Conservation (phyloP, 1,284 basidiomycete species). For the Melampsora americana region DNA sequence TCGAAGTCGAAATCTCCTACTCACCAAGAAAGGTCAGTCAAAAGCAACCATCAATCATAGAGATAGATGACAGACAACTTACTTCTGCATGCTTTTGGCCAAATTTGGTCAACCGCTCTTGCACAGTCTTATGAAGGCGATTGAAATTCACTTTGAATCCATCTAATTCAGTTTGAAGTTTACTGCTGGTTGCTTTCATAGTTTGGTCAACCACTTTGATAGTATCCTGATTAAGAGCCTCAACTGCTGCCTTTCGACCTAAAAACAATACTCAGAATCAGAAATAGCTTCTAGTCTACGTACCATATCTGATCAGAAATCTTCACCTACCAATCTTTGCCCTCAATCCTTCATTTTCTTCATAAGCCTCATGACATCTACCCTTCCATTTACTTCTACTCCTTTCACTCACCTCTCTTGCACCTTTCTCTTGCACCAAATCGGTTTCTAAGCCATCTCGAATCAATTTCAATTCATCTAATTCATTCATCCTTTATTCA, state of each 20-base stretch:
- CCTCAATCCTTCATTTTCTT: constrained; percentile 43
- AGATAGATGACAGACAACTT: background rate
- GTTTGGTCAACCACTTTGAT: constrained; percentile 34
- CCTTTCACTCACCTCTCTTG: constrained; percentile 20
- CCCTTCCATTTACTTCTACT: constrained; percentile 42
- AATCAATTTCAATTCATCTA: constrained; percentile 52
- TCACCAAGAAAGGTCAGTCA: background rate
- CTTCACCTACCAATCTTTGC: constrained; percentile 33
- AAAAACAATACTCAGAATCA: background rate
- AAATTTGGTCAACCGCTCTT: constrained; percentile 19
- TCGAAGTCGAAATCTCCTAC: background rate
- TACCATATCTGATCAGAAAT: background rate
- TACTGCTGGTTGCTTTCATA: constrained; percentile 15
- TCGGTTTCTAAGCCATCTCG: constrained; percentile 25
- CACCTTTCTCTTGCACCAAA: constrained; percentile 3
- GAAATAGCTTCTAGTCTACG: background rate
- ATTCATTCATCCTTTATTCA: constrained; percentile 16
- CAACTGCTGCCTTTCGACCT: constrained; percentile 42
- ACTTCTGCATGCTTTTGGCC: constrained; percentile 22
- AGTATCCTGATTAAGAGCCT: constrained; percentile 29
- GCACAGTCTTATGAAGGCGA: constrained; percentile 19
- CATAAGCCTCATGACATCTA: constrained; percentile 30
- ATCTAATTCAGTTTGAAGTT: constrained; percentile 26
- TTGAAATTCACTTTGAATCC: constrained; percentile 31
- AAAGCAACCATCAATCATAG: background rate